Conservation (phyloP, 2,329 filamentous ascomycete species). For the Coleophoma crateriformis region DNA sequence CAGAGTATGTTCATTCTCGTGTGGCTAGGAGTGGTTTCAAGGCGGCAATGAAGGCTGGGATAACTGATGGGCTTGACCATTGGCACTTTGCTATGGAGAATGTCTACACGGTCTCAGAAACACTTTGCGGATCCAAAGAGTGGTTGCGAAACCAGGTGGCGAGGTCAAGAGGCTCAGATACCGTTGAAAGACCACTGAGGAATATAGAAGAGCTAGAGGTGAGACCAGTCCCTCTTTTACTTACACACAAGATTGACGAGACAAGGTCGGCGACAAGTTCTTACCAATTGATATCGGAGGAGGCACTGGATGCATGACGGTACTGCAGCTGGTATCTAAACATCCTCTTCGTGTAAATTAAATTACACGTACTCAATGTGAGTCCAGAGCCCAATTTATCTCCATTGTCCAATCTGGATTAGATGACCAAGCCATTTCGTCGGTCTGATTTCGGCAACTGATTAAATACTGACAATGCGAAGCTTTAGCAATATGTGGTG, state of each 20-base stretch:
- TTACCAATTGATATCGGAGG: slow-evolving; percentile 7
- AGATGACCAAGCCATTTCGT: no score
- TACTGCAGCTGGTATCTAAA: slow-evolving; percentile 5
- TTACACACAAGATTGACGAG: background rate
- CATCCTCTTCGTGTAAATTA: slow-evolving; percentile 6
- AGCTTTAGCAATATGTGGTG: slow-evolving; percentile 7
- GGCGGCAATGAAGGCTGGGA: slow-evolving; percentile 4
- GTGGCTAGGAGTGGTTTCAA: slow-evolving; percentile 6
- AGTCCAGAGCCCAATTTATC: background rate
- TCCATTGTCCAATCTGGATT: no score
- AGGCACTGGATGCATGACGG: slow-evolving; percentile 9
- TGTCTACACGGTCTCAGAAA: slow-evolving; percentile 12
- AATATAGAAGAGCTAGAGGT: no score
- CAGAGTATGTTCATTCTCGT: slow-evolving; percentile 4
- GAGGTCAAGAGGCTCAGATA: no score
- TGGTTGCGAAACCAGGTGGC: slow-evolving; percentile 4
- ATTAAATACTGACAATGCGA: background rate
- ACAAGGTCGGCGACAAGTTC: slow-evolving; percentile 7
- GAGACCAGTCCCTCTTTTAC: background rate
- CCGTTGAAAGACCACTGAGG: no score
- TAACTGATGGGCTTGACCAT: slow-evolving; percentile 1
- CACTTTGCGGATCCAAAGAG: slow-evolving; percentile 8
- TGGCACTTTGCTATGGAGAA: slow-evolving; percentile 8
- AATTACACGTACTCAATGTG: slow-evolving; percentile 3
- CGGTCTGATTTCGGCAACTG: no score